Conservation (phyloP, 1,284 basidiomycete genomes). For the Puccinia triticina region DNA sequence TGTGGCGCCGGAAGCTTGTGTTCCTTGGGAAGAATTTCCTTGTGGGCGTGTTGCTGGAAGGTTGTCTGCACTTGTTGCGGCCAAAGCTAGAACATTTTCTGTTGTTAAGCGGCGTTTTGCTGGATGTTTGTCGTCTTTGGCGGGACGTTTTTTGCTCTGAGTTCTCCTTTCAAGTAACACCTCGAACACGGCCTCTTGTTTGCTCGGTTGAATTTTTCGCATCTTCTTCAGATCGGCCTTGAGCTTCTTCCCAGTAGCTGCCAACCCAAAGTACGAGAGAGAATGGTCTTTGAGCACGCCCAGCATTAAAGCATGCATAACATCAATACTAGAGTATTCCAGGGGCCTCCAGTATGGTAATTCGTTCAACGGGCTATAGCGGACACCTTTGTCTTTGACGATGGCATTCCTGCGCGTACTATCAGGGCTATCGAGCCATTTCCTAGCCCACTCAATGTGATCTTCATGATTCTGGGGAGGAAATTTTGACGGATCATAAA, state of each 20-base stretch:
- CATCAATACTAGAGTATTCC: not conserved
- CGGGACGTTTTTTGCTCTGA: not conserved
- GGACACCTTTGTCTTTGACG: slow-evolving; percentile 16
- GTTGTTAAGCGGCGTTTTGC: not conserved
- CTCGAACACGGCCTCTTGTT: not conserved
- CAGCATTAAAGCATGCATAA: slow-evolving; percentile 32
- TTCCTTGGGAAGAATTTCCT: not conserved
- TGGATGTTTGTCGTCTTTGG: not conserved
- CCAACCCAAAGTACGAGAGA: not conserved
- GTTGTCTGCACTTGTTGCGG: not conserved
- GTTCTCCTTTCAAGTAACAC: slow-evolving; percentile 2
- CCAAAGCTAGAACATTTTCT: slow-evolving; percentile 1
- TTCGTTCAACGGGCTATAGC: slow-evolving; percentile 23
- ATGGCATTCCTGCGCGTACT: not conserved
- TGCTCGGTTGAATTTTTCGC: not conserved
- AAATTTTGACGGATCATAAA: not conserved
- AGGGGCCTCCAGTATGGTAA: slow-evolving; percentile 33
- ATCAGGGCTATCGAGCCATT: not conserved
- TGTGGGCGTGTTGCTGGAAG: not conserved
- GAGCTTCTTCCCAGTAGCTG: not conserved
- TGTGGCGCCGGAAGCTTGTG: not conserved
- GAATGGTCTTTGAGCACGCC: slow-evolving; percentile 30
- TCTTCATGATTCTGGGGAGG: slow-evolving; percentile 8
- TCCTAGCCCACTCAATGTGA: not conserved
- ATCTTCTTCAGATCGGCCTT: not conserved